These are phyloP conservation scores for Aspergillus sp. DNA, from an alignment of 2,329 filamentous ascomycete genomes.

Conservation along the genomic window DNA sequence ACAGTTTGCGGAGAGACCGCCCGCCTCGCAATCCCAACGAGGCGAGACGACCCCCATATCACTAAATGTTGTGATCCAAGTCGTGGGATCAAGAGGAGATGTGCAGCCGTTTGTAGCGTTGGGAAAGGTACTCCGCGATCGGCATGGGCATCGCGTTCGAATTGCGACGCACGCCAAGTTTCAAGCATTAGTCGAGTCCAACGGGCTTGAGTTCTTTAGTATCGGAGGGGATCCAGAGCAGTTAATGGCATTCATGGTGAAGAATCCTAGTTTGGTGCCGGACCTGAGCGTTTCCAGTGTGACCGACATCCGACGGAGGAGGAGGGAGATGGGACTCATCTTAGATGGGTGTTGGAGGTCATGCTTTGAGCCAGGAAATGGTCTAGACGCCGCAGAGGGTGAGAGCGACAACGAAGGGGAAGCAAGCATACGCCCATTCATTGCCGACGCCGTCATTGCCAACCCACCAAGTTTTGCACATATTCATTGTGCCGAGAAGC, in stretches of 20 bases:
- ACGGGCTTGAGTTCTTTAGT: not conserved
- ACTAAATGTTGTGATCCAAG: not conserved
- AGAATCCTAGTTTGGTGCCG: not conserved
- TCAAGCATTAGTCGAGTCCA: not conserved
- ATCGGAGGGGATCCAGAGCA: not conserved
- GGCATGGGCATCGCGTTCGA: not conserved
- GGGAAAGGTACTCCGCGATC: not conserved
- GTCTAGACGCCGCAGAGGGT: not conserved
- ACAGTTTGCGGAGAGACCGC: not conserved
- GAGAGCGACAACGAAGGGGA: not conserved
- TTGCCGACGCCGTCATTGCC: not conserved
- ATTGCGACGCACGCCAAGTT: not conserved
- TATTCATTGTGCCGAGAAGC: not conserved
- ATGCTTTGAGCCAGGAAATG: not conserved
- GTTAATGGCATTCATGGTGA: not conserved
- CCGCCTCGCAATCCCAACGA: not conserved
- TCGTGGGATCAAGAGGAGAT: not conserved
- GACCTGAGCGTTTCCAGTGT: not conserved
- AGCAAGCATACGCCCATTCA: not conserved
- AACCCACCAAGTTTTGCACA: constrained; percentile 2
- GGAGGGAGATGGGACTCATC: not conserved
- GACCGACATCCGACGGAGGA: not conserved
- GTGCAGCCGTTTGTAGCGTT: not conserved
- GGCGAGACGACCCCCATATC: not conserved
- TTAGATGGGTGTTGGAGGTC: not conserved